These are phyloP conservation scores for Malassezia psittaci DNA, from an alignment of 1,284 basidiomycete species.

Conservation along the genomic window DNA sequence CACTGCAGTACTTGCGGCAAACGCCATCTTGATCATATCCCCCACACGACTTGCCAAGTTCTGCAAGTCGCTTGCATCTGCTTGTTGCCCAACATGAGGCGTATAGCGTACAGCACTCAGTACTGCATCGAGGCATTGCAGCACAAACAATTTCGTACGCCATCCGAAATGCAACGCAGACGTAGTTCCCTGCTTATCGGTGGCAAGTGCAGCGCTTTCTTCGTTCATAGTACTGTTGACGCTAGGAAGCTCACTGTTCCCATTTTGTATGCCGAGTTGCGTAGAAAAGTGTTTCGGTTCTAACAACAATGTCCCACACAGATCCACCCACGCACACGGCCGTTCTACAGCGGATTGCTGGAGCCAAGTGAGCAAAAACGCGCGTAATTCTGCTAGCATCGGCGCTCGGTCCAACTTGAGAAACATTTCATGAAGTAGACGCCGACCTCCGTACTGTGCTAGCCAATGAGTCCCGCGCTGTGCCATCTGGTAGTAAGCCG, in stretches of 20 bases:
- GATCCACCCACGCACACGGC: slow-evolving; percentile 92
- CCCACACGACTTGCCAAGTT: slow-evolving; percentile 57
- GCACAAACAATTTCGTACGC: slow-evolving; percentile 90
- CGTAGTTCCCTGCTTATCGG: slow-evolving; percentile 42
- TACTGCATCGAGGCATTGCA: slow-evolving; percentile 83
- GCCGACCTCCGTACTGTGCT: slow-evolving; percentile 85
- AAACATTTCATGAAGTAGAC: slow-evolving; percentile 86
- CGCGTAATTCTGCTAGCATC: slow-evolving; percentile 81
- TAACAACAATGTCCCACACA: slow-evolving; percentile 56
- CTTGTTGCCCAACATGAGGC: slow-evolving; percentile 54
- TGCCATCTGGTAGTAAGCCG: slow-evolving; percentile 89
- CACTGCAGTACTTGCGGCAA: slow-evolving; percentile 88
- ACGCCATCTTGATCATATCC: slow-evolving; percentile 94
- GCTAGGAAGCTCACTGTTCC: no score
- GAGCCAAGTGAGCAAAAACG: slow-evolving; percentile 90
- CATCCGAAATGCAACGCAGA: slow-evolving; percentile 64
- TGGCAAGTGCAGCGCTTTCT: slow-evolving; percentile 15
- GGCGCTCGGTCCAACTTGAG: slow-evolving; percentile 87
- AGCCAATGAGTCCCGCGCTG: slow-evolving; percentile 85
- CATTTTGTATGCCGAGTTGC: background rate
- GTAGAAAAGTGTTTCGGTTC: slow-evolving; percentile 1
- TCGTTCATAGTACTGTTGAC: background rate
- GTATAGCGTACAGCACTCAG: slow-evolving; percentile 62
- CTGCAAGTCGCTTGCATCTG: slow-evolving; percentile 56
- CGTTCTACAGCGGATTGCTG: slow-evolving; percentile 84